A percentile compares a stretch with the other conserved stretches of the same genome.
Evolutionary conservation across 2,329 filamentous ascomycete species (phyloP).

Genomic region (Sporothrix schenckii): DNA sequence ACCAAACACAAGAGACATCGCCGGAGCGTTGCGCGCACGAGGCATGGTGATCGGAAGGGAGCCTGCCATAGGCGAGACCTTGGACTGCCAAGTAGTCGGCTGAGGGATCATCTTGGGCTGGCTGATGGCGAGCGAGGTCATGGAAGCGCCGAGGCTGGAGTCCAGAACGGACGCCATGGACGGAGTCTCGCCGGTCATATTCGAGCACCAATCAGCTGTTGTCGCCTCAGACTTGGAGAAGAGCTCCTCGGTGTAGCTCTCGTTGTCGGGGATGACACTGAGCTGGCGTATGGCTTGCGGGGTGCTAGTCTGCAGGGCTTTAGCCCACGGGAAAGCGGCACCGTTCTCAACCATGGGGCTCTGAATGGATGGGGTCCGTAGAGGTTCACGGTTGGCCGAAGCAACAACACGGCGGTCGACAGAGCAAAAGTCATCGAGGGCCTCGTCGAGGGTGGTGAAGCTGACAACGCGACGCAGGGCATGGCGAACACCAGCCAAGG

Average conservation of each 20-base stretch:
- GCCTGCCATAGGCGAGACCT: slow-evolving; percentile 63
- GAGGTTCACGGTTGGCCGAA: slow-evolving; percentile 88
- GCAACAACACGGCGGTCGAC: slow-evolving; percentile 75
- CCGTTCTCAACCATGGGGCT: slow-evolving; percentile 73
- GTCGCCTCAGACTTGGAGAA: slow-evolving; percentile 77
- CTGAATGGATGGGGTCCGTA: slow-evolving; percentile 92
- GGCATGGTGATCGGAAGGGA: slow-evolving; percentile 80
- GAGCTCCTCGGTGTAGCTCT: slow-evolving; percentile 80
- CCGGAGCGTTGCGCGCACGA: slow-evolving; percentile 68
- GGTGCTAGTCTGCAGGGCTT: slow-evolving; percentile 78
- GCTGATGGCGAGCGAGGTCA: slow-evolving; percentile 70
- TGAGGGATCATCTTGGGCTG: slow-evolving; percentile 45
- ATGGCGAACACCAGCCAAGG: slow-evolving; percentile 74
- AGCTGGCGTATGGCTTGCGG: slow-evolving; percentile 76
- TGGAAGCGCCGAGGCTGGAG: slow-evolving; percentile 78
- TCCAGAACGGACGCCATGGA: slow-evolving; percentile 83
- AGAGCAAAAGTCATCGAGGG: slow-evolving; percentile 89
- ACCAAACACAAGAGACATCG: slow-evolving; percentile 79
- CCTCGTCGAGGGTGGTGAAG: slow-evolving; percentile 93
- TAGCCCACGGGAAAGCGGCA: slow-evolving; percentile 92
- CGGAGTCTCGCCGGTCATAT: slow-evolving; percentile 73
- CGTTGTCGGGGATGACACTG: slow-evolving; percentile 78
- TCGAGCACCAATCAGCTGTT: slow-evolving; percentile 73
- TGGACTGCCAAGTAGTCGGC: slow-evolving; percentile 45
- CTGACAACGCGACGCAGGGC: slow-evolving; percentile 78